Evolutionary conservation across 2,329 filamentous ascomycete species (phyloP).

Genomic region (Fusarium succisae): DNA sequence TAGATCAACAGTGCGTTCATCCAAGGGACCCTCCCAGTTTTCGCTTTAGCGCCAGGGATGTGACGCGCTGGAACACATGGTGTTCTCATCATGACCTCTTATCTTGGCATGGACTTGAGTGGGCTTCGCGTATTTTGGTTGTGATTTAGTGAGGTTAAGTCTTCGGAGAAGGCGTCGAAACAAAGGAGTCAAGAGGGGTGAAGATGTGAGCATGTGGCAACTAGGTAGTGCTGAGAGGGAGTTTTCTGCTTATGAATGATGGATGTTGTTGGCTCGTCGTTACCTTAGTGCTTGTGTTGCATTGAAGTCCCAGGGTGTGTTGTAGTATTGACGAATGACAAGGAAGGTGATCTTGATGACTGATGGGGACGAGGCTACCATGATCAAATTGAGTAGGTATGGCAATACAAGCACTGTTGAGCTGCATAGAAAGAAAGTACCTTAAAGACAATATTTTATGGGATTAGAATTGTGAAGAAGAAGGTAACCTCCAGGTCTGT

Average conservation of each 20-base stretch:
- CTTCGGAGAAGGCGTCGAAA: background rate
- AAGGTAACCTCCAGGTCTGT: background rate
- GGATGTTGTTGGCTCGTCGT: background rate
- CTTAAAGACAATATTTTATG: background rate
- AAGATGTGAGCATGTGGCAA: background rate
- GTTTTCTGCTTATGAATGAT: background rate
- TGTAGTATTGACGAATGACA: background rate
- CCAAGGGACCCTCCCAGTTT: conserved; percentile 1
- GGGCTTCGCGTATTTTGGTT: conserved; percentile 15
- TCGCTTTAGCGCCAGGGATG: conserved; percentile 15
- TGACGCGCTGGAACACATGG: conserved; percentile 19
- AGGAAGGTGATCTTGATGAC: background rate
- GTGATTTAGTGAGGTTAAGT: background rate
- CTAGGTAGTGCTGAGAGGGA: background rate
- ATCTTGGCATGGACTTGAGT: conserved; percentile 16
- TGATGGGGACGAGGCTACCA: background rate
- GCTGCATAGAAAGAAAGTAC: background rate
- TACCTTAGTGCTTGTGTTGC: background rate
- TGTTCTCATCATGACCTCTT: conserved; percentile 20
- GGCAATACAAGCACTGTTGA: background rate
- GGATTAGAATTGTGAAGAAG: background rate
- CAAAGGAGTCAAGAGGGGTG: background rate
- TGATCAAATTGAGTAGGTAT: background rate
- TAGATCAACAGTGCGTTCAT: conserved; percentile 6
- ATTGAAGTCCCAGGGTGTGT: background rate